Percentiles rank a stretch among this genome's conserved stretches.
These are phyloP conservation scores for Paraphaeosphaeria minitans DNA, from an alignment of 2,329 filamentous ascomycete species.

Conservation along the genomic window DNA sequence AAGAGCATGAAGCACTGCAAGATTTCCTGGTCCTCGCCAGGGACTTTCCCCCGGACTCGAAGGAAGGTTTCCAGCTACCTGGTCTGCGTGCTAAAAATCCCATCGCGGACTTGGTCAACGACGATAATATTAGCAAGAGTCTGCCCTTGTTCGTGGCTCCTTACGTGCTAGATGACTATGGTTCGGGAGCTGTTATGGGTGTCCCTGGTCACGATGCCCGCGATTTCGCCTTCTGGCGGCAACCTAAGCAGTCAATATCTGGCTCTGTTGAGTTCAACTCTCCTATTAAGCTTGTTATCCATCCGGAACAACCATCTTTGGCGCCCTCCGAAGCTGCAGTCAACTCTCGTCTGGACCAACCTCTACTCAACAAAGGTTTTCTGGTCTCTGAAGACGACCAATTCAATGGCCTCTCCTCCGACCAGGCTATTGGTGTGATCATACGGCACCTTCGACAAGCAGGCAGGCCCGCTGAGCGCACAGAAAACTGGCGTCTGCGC, in stretches of 20 bases:
- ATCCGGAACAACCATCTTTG: conserved; percentile 15
- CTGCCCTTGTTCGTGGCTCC: conserved; percentile 81
- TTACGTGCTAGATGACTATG: conserved; percentile 85
- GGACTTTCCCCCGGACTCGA: conserved; percentile 61
- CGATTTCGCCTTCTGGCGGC: conserved; percentile 80
- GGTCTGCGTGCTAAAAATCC: conserved; percentile 42
- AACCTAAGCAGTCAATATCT: conserved; percentile 59
- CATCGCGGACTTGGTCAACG: conserved; percentile 59
- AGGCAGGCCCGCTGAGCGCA: conserved; percentile 63
- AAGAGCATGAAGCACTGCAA: conserved; percentile 64
- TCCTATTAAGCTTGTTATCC: conserved; percentile 64
- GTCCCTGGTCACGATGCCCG: conserved; percentile 83
- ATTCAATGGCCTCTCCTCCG: conserved; percentile 68
- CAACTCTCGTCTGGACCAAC: conserved; percentile 44
- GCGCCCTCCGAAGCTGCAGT: background rate
- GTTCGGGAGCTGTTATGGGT: conserved; percentile 88
- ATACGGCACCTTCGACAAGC: conserved; percentile 55
- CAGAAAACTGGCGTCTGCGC: conserved; percentile 77
- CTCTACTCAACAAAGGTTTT: conserved; percentile 69
- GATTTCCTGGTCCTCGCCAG: conserved; percentile 66
- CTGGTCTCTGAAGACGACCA: conserved; percentile 69
- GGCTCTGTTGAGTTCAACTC: conserved; percentile 43
- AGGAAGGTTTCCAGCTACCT: conserved; percentile 69
- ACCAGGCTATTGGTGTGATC: conserved; percentile 66
- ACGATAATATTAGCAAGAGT: conserved; percentile 55